These are phyloP conservation scores for Phytopythium mirpurense DNA, from an alignment of 352 stramenopile genomes.

Conservation along the genomic window DNA sequence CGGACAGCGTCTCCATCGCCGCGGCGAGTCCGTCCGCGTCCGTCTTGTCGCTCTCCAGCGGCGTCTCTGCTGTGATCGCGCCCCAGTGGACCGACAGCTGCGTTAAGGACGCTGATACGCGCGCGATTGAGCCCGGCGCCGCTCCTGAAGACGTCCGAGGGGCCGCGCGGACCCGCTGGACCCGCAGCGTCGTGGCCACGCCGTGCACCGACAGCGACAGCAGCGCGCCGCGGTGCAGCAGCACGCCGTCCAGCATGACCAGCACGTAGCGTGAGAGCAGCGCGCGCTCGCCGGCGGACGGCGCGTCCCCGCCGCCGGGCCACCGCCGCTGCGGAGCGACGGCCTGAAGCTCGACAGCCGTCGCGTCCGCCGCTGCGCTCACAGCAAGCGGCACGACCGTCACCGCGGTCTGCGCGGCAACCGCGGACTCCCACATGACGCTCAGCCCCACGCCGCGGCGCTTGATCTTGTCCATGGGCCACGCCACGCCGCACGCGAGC, in stretches of 20 bases:
- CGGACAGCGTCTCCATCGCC: background rate
- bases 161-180: constrained; percentile 22
- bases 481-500: constrained; percentile 5
- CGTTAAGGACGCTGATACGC: constrained; percentile 19
- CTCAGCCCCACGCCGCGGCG: constrained; percentile 52
- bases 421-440: constrained; percentile 62
- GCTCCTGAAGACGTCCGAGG: background rate
- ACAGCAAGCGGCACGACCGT: constrained; percentile 13
- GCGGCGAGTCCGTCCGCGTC: background rate
- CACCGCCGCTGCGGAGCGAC: constrained; percentile 20
- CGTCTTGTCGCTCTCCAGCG: background rate
- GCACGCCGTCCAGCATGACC: constrained; percentile 59
- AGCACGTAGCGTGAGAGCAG: constrained; percentile 51
- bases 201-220: constrained; percentile 62
- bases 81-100: constrained; percentile 23
- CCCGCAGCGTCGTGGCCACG: constrained; percentile 42
- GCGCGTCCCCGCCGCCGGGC: constrained; percentile 2
- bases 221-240: constrained; percentile 43
- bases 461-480: constrained; percentile 59
- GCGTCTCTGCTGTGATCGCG: background rate
- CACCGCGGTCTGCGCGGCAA: constrained; percentile 22
- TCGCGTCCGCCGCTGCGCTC: constrained; percentile 13
- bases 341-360: constrained; percentile 27
- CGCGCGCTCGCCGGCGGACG: constrained; percentile 51
- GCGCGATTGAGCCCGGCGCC: constrained; percentile 14